phyloP scores from a whole-genome alignment of 2,329 filamentous ascomycete species.

The Aspergillus udagawae region DNA sequence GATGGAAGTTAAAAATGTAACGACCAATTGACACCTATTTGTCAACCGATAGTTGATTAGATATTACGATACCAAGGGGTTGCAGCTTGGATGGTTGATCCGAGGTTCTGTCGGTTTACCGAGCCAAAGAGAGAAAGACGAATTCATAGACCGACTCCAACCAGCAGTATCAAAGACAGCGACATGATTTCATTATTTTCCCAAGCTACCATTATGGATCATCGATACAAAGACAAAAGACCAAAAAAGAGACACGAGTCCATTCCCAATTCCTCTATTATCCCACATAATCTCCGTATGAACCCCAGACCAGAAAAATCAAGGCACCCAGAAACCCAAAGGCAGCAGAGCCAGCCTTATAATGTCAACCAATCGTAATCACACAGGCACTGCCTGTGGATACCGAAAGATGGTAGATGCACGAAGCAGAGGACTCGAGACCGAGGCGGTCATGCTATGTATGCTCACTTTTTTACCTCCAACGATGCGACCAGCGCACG shows the following conservation, averaged over 20 bases:
- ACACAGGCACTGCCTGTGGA: neutral
- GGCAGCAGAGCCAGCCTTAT: neutral
- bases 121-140: too few species aligned
- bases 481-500: neutral
- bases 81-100: neutral
- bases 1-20: neutral
- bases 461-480: neutral
- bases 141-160: too few species aligned
- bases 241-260: neutral
- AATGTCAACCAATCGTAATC: neutral
- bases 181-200: slow-evolving; percentile 1
- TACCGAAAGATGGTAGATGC: neutral
- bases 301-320: slow-evolving; percentile 1
- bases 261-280: neutral
- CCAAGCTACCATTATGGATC: slow-evolving; percentile 2
- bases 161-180: neutral
- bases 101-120: too few species aligned
- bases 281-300: neutral
- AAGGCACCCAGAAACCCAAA: neutral
- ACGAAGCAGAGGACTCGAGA: neutral
- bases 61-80: neutral
- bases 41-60: neutral
- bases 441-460: neutral
- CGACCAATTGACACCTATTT: neutral
- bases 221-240: slow-evolving; percentile 9